Base-by-base conservation (phyloP, 106 monocot species). In the Phalaenopsis aphrodite region DNA sequence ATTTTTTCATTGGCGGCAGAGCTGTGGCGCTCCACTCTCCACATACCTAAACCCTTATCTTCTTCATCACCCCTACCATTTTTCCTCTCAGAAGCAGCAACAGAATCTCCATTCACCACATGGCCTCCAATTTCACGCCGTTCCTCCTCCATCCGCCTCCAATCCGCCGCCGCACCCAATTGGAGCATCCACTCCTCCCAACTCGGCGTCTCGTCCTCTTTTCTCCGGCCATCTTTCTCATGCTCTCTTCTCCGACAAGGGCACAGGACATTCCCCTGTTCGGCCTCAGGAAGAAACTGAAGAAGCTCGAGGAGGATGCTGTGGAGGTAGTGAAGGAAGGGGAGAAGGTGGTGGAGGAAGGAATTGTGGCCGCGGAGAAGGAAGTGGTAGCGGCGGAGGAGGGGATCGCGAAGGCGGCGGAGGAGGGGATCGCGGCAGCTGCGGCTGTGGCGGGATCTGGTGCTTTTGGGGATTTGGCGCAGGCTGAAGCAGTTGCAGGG, bases 191-290 rank as follows among this genome's bases (percentile, higher is more conserved):
- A 6, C 61, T 23, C 61, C 8, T 18, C 61, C 61, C 61, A 23
- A 61, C 61, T n/a, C 61, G 61, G 1, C 61, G 21, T 23, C 61
- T 23, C 61, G 18, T 18, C 61, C 61, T 77, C 71, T 52, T 82
- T n/a, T 66, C 85, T 19, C 42, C 87, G 0, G 71, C 90, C 2
- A 47, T 78, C 12, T 39, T 79, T 6, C 49, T 78, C 3, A 21
- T 79, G 1, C 16, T 49, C 16, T 16, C 77, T 6, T 6, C 76
- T 41, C 17, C 83, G n/a, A 85, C 95, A 23, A 36, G 46, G 10
- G 89, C 93, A 18, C 75, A 69, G 76, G 91, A 93, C 83, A 86
- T 93, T 67, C 85, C 85, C 2, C 85, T 96, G 21, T 93, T 96
- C 72, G 93, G 93, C 15, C 78, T 93, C 77, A 72, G 93, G 76